These are phyloP conservation scores for Steccherinum ochraceum DNA, from an alignment of 768 basidiomycete genomes.

Conservation along the genomic window DNA sequence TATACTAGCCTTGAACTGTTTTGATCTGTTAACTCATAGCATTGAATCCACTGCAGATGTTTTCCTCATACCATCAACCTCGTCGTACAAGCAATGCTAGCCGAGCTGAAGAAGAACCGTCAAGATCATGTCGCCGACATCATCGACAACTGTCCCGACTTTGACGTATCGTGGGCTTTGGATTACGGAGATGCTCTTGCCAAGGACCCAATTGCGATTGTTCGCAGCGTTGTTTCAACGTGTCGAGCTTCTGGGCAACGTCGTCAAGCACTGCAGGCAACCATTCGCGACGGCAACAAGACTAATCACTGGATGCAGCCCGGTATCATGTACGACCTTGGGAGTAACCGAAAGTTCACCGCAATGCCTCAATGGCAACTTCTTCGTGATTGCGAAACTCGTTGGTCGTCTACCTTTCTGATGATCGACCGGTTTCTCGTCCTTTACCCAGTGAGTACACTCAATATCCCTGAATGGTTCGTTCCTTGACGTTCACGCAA, in stretches of 20 bases:
- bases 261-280: not conserved
- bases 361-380: slow-evolving; percentile 7
- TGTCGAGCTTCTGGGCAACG: slow-evolving; percentile 1
- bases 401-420: slow-evolving; percentile 27
- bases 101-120: slow-evolving; percentile 1
- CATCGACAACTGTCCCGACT: not conserved
- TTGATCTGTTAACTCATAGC: not conserved
- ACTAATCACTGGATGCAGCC: not conserved
- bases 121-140: not conserved
- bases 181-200: slow-evolving; percentile 1
- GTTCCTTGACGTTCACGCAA: slow-evolving; percentile 4
- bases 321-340: not conserved
- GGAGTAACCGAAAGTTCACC: not conserved
- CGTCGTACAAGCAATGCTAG: slow-evolving; percentile 2
- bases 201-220: not conserved
- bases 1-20: not conserved
- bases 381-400: slow-evolving; percentile 22
- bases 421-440: slow-evolving; percentile 25
- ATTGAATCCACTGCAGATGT: slow-evolving; percentile 9
- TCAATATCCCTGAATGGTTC: not conserved
- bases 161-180: too few relatives aligned
- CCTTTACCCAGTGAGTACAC: slow-evolving; percentile 15
- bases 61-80: slow-evolving; percentile 16
- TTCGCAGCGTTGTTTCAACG: not conserved
- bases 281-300: not conserved